phyloP scores from a whole-genome alignment of 2,329 filamentous ascomycete species.

The Arthrobotrys entomopaga region DNA sequence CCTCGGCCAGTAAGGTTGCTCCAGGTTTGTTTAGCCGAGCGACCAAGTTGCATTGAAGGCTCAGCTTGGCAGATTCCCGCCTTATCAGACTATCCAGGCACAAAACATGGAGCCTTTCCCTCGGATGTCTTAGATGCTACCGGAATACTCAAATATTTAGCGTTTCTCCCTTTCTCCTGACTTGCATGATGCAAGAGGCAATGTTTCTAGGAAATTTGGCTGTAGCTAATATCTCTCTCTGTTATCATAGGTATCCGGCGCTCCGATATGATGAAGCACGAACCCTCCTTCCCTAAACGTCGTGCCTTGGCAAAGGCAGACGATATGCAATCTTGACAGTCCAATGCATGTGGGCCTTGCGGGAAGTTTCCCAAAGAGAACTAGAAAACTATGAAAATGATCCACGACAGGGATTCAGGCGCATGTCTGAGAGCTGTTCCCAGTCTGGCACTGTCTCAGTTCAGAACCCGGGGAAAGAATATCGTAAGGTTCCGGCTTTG shows the following conservation, averaged over 20 bases:
- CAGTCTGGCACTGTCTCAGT: constrained; percentile 27
- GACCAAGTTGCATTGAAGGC: constrained; percentile 10
- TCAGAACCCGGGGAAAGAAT: constrained; percentile 42
- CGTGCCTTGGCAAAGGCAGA: constrained; percentile 40
- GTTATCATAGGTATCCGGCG: constrained; percentile 34
- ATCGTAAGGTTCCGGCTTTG: constrained; percentile 40
- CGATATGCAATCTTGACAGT: constrained; percentile 20
- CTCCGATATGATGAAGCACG: constrained; percentile 27
- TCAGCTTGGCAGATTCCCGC: neutral
- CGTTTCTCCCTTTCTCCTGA: constrained; percentile 2
- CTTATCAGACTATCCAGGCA: constrained; percentile 7
- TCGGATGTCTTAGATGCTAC: too few species aligned
- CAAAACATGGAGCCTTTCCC: neutral
- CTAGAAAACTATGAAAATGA: constrained; percentile 23
- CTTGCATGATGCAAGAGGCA: constrained; percentile 5
- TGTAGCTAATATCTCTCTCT: constrained; percentile 35
- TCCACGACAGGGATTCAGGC: constrained; percentile 44
- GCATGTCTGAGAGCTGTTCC: constrained; percentile 43
- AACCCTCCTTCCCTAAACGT: constrained; percentile 44
- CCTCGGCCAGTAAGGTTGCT: neutral
- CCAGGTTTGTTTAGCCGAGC: constrained; percentile 19
- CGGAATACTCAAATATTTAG: too few species aligned
- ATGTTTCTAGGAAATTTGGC: neutral
- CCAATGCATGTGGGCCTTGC: constrained; percentile 26
- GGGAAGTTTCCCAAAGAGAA: constrained; percentile 52